These are phyloP conservation scores for Geotrichum reessii DNA, from an alignment of 1,139 yeast genomes.

Conservation along the genomic window DNA sequence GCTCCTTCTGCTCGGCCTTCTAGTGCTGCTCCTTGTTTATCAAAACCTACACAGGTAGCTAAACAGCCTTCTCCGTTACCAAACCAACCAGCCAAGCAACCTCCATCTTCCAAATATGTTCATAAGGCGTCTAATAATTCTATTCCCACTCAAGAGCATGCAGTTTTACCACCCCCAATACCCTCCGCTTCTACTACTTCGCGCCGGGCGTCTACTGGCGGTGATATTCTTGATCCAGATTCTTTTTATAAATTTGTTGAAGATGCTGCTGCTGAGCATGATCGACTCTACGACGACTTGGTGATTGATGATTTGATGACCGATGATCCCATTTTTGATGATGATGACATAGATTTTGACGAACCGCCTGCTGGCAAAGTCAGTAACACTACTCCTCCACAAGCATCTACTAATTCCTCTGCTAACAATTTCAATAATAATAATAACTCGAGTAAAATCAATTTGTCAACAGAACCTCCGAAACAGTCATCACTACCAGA, in stretches of 20 bases:
- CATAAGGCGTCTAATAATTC: slow-evolving; percentile 4
- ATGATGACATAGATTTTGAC: slow-evolving; percentile 5
- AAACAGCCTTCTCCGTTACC: not conserved
- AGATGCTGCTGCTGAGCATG: slow-evolving; percentile 9
- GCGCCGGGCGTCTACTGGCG: slow-evolving; percentile 1
- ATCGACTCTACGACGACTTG: slow-evolving; percentile 8
- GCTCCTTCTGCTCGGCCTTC: slow-evolving; percentile 14
- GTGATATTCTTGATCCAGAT: slow-evolving; percentile 14
- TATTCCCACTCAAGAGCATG: not conserved
- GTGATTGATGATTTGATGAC: slow-evolving; percentile 7
- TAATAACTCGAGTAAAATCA: not conserved
- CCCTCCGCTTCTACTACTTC: not conserved
- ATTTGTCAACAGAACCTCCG: not conserved
- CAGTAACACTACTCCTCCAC: not conserved
- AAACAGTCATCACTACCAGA: too few relatives aligned
- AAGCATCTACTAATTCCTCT: not conserved
- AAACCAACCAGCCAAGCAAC: not conserved
- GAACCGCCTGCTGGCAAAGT: not conserved
- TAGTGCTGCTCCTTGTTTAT: slow-evolving; percentile 37
- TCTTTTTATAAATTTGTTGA: slow-evolving; percentile 10
- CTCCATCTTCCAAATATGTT: slow-evolving; percentile 9
- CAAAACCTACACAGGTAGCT: slow-evolving; percentile 21
- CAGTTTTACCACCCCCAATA: not conserved
- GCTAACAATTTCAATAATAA: not conserved
- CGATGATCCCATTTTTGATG: slow-evolving; percentile 13